Conservation (phyloP, 139 green algal species). For the Coelastrella sp. region DNA sequence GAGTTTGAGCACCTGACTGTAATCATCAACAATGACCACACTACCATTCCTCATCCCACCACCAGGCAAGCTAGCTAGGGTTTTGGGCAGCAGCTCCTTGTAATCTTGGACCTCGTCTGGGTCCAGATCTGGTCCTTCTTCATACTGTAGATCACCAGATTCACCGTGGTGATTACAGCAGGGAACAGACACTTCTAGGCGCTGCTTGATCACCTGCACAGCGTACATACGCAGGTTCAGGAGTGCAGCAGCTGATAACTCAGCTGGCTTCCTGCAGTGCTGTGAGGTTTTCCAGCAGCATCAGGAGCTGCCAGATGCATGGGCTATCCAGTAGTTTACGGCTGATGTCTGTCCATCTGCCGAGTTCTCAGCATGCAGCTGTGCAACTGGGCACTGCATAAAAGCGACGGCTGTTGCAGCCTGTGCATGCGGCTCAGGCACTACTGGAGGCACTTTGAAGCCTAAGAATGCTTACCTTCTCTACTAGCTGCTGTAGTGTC, state of each 20-base stretch:
- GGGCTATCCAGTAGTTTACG: too few species aligned
- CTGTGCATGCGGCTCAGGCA: too few species aligned
- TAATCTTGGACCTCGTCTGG: conserved; percentile 82
- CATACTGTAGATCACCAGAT: conserved; percentile 79
- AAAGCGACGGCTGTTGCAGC: too few species aligned
- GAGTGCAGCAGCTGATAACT: too few species aligned
- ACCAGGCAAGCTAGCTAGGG: conserved; percentile 74
- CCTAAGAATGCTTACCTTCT: conserved; percentile 54
- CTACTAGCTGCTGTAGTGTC: conserved; percentile 75
- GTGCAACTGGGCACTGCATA: too few species aligned
- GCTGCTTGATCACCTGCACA: conserved; percentile 78
- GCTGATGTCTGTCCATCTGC: too few species aligned
- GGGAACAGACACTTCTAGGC: conserved; percentile 74
- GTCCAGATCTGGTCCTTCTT: conserved; percentile 89
- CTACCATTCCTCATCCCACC: conserved; percentile 76
- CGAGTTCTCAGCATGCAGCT: too few species aligned
- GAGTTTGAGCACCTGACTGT: conserved; percentile 77
- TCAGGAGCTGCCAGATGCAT: too few species aligned
- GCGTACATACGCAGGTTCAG: too few species aligned
- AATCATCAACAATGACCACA: conserved; percentile 80
- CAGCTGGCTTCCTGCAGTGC: too few species aligned
- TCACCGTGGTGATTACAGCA: conserved; percentile 30
- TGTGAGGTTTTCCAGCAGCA: too few species aligned
- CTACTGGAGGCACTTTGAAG: too few species aligned
- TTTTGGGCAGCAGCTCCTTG: conserved; percentile 51